Percentiles rank a stretch among this genome's conserved stretches.
phyloP scores from a whole-genome alignment of 495 filamentous ascomycete genomes.

The Bacidia gigantensis region DNA sequence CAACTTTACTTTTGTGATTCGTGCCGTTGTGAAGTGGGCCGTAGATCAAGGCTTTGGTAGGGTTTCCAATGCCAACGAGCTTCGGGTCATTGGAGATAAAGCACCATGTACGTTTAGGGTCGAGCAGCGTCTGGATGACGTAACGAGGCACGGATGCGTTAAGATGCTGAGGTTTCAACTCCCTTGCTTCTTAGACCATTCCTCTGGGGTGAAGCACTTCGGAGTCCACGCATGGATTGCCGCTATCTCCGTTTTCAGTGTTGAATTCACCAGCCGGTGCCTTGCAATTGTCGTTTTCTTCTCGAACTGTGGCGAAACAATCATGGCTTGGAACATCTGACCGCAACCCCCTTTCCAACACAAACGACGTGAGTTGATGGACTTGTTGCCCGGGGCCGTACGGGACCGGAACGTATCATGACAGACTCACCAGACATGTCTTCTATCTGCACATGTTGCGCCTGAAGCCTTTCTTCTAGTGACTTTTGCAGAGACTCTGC shows the following conservation, averaged over 20 bases:
- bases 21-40: too few species aligned
- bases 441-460: constrained; percentile 77
- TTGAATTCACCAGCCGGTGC: constrained; percentile 78
- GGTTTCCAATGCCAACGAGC: too few species aligned
- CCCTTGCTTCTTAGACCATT: constrained; percentile 56
- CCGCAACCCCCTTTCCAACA: constrained; percentile 66
- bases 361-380: neutral
- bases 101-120: too few species aligned
- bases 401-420: neutral
- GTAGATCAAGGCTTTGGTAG: too few species aligned
- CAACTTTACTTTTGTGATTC: too few species aligned
- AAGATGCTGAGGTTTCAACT: neutral
- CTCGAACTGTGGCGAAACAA: constrained; percentile 77
- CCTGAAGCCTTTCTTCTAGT: constrained; percentile 58
- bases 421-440: constrained; percentile 68
- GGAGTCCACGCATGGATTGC: constrained; percentile 97
- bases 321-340: constrained; percentile 82
- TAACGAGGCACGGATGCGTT: too few species aligned
- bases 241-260: constrained; percentile 83
- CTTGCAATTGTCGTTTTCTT: constrained; percentile 79
- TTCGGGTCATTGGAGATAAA: too few species aligned
- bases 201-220: constrained; percentile 88
- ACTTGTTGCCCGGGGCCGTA: neutral
- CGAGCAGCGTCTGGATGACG: too few species aligned
- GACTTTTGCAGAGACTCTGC: constrained; percentile 52